phyloP scores from a whole-genome alignment of 225 moss, liverwort and hornwort species.

The Polytrichum formosum region DNA sequence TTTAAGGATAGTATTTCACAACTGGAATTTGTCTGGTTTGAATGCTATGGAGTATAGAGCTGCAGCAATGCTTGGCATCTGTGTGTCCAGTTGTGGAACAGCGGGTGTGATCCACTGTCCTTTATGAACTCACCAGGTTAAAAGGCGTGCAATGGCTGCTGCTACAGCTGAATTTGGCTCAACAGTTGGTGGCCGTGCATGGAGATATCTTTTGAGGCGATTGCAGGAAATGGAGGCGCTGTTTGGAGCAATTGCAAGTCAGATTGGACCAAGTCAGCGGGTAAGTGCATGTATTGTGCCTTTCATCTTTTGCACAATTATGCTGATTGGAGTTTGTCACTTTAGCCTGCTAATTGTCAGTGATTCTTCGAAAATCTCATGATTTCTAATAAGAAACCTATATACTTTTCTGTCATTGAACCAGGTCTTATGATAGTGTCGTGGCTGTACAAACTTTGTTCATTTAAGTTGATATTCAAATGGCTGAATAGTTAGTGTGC shows the following conservation, averaged over 20 bases:
- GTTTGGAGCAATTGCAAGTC: conserved; percentile 63
- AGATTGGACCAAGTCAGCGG: conserved; percentile 61
- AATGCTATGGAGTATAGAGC: no score
- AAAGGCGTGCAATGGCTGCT: conserved; percentile 67
- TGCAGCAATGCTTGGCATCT: no score
- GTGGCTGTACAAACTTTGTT: no score
- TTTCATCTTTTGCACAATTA: conserved; percentile 1
- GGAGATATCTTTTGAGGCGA: conserved; percentile 77
- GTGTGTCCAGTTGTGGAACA: no score
- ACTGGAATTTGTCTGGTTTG: no score
- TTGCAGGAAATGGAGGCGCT: conserved; percentile 74
- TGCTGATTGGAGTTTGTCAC: not conserved
- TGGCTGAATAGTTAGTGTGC: not conserved
- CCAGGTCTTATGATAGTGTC: no score
- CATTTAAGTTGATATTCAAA: not conserved
- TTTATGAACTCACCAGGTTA: conserved; percentile 35
- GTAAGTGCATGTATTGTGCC: conserved; percentile 25
- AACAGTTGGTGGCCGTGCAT: conserved; percentile 74
- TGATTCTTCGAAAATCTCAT: no score
- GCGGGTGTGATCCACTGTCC: no score
- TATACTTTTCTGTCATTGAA: no score
- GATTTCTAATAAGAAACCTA: no score
- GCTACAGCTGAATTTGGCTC: conserved; percentile 85
- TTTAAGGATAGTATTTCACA: no score
- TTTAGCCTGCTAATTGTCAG: not conserved